Evolutionary conservation across 2,329 filamentous ascomycete species (phyloP).

Genomic region (Neofusicoccum ribis): DNA sequence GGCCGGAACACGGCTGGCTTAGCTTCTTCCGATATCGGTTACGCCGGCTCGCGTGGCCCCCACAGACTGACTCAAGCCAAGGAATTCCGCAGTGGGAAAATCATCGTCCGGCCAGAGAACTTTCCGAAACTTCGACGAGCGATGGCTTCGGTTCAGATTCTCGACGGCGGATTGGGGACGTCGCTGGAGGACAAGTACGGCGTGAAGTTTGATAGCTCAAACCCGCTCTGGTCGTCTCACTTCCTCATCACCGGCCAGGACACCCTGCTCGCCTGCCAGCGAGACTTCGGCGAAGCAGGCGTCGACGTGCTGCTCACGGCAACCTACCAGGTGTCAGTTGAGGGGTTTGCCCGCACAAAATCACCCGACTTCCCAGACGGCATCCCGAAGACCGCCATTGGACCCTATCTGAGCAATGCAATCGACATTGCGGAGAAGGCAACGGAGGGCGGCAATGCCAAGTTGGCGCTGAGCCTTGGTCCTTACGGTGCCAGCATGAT

Average conservation of each 20-base stretch:
- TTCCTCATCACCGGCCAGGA: neutral
- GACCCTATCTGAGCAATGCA: neutral
- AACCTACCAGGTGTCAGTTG: constrained; percentile 1
- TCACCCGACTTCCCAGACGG: neutral
- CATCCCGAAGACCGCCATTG: neutral
- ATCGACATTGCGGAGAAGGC: neutral
- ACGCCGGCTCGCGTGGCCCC: too few species aligned
- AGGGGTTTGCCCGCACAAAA: neutral
- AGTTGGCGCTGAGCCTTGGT: neutral
- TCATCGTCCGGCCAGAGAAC: too few species aligned
- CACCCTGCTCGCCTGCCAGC: neutral
- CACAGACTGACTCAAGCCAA: too few species aligned
- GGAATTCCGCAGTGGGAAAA: too few species aligned
- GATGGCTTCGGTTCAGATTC: neutral
- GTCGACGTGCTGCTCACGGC: neutral
- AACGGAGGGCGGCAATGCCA: neutral
- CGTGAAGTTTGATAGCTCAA: neutral
- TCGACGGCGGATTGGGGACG: neutral
- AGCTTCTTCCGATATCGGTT: too few species aligned
- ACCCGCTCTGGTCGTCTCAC: constrained; percentile 6
- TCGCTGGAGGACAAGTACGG: neutral
- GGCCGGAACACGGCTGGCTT: too few species aligned
- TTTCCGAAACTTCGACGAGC: too few species aligned
- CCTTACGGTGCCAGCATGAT: neutral
- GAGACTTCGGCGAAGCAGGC: neutral